phyloP scores from a whole-genome alignment of 352 stramenopile genomes.

The Elongisporangium undulatum region DNA sequence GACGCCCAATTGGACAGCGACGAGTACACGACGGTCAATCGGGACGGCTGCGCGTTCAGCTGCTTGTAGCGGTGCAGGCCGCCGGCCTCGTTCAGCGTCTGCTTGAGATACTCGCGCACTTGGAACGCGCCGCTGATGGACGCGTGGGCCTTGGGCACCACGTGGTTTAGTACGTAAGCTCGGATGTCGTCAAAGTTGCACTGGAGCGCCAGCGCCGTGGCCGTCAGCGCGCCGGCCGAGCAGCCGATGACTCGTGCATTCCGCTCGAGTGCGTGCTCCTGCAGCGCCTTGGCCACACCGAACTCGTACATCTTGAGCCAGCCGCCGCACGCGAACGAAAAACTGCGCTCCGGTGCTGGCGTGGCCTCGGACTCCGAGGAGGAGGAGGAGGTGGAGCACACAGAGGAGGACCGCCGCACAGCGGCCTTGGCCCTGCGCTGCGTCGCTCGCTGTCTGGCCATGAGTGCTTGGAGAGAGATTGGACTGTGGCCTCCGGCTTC shows the following conservation, averaged over 20 bases:
- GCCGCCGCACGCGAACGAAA: slow-evolving; percentile 84
- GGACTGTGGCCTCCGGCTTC: not conserved
- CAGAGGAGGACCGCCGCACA: not conserved
- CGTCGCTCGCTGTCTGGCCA: not conserved
- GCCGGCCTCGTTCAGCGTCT: slow-evolving; percentile 34
- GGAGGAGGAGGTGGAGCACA: not conserved
- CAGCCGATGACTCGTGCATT: slow-evolving; percentile 68
- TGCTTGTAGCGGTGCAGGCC: slow-evolving; percentile 38
- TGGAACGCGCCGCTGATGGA: slow-evolving; percentile 51
- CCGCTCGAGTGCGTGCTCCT: slow-evolving; percentile 62
- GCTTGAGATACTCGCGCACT: slow-evolving; percentile 59
- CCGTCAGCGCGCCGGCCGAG: slow-evolving; percentile 68
- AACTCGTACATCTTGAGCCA: slow-evolving; percentile 90
- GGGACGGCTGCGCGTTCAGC: slow-evolving; percentile 37
- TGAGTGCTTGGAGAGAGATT: not conserved
- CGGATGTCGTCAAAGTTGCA: slow-evolving; percentile 76
- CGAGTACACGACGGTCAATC: slow-evolving; percentile 65
- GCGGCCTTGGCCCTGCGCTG: not conserved
- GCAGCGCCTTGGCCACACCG: slow-evolving; percentile 80
- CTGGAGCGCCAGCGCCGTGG: slow-evolving; percentile 59
- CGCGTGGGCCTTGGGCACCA: slow-evolving; percentile 50
- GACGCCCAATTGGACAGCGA: slow-evolving; percentile 70
- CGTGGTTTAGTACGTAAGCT: slow-evolving; percentile 48
- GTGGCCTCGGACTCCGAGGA: not conserved
- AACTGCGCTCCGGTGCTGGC: slow-evolving; percentile 32